phyloP scores from a whole-genome alignment of 768 basidiomycete genomes.

The Strobilomyces confusus region DNA sequence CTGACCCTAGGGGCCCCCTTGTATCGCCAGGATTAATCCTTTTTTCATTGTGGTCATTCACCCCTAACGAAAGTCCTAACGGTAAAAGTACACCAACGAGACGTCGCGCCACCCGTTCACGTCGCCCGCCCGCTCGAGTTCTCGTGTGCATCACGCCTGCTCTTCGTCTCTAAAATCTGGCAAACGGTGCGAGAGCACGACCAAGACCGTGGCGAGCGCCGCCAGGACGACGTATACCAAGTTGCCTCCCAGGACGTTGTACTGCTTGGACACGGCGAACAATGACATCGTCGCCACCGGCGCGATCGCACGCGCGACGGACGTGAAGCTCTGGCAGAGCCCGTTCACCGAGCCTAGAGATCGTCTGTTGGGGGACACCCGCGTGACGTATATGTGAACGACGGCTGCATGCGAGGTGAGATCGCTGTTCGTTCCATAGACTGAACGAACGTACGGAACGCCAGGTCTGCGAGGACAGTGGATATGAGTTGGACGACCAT shows the following conservation, averaged over 20 bases:
- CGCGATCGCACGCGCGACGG: conserved; percentile 46
- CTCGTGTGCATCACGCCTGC: background rate
- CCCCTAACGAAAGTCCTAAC: background rate
- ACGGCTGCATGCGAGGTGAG: conserved; percentile 31
- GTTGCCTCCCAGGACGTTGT: conserved; percentile 47
- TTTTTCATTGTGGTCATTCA: background rate
- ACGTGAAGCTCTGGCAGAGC: conserved; percentile 45
- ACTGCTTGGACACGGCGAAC: conserved; percentile 49
- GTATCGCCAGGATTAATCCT: conserved; percentile 7
- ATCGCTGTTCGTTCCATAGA: background rate
- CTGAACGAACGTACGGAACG: conserved; percentile 25
- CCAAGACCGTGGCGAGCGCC: conserved; percentile 24
- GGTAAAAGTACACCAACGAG: background rate
- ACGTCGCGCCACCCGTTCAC: no score
- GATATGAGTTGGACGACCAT: conserved; percentile 28
- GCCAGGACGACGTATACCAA: conserved; percentile 44
- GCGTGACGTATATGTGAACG: conserved; percentile 51
- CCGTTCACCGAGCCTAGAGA: conserved; percentile 59
- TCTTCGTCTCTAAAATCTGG: conserved; percentile 14
- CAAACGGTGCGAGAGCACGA: conserved; percentile 17
- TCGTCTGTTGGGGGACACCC: conserved; percentile 47
- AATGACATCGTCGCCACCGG: conserved; percentile 47
- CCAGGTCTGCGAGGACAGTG: conserved; percentile 35
- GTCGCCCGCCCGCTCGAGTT: no score
- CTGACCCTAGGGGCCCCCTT: background rate